These are phyloP conservation scores for Salix udensis DNA, from an alignment of 345 rosid genomes.

Conservation along the genomic window DNA sequence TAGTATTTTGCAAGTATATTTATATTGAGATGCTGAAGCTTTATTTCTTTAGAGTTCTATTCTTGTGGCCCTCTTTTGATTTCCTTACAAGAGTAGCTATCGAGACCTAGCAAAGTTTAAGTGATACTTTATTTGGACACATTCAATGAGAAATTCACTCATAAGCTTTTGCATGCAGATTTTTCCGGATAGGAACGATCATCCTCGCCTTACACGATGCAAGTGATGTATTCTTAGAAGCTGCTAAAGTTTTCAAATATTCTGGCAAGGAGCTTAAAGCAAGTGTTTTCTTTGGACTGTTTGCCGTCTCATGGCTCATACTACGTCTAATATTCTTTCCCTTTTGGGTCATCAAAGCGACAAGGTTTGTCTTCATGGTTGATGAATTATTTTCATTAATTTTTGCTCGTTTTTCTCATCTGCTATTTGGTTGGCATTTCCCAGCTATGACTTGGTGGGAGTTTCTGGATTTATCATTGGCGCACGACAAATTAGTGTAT, in stretches of 20 bases:
- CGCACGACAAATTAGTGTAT: constrained; percentile 40
- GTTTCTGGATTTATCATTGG: constrained; percentile 48
- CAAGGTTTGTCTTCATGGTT: constrained; percentile 52
- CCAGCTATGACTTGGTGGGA: constrained; percentile 51
- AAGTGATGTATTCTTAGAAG: constrained; percentile 85
- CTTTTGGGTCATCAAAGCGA: constrained; percentile 69
- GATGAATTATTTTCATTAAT: constrained; percentile 10
- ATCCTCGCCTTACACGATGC: constrained; percentile 89
- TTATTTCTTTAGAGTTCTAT: background rate
- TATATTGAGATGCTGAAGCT: background rate
- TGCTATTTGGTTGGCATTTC: constrained; percentile 14
- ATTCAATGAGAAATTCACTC: background rate
- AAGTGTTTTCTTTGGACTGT: constrained; percentile 82
- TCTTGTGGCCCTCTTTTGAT: background rate
- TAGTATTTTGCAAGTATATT: background rate
- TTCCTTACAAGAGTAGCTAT: background rate
- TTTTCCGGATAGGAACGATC: constrained; percentile 78
- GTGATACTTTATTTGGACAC: background rate
- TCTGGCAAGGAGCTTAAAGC: constrained; percentile 85
- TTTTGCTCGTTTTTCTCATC: constrained; percentile 17
- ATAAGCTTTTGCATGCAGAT: constrained; percentile 34
- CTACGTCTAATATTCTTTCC: constrained; percentile 88
- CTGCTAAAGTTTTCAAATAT: constrained; percentile 87
- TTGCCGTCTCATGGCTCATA: constrained; percentile 87
- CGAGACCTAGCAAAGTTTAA: background rate